A percentile compares a stretch with the other conserved stretches of the same genome.
phyloP scores from a whole-genome alignment of 306 rosid species.

The Oxytropis ochrocephala region DNA sequence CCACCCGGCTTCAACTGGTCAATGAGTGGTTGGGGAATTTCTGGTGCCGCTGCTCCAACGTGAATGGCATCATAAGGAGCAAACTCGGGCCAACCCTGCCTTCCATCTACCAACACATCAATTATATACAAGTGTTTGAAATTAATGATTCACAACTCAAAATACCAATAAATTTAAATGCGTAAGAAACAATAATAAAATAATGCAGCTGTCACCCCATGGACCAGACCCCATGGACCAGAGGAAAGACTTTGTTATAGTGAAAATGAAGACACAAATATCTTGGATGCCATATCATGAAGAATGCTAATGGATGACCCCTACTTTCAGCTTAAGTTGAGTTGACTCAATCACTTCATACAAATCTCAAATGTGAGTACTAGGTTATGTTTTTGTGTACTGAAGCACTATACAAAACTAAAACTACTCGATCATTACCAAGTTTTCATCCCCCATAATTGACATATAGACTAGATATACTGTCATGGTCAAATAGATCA shows the following conservation, averaged over 20 bases:
- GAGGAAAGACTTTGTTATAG: not conserved
- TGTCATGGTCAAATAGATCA: not conserved
- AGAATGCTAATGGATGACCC: slow-evolving; percentile 4
- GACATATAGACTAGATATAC: not conserved
- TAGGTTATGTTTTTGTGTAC: not conserved
- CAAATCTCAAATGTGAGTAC: not conserved
- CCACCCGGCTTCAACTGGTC: slow-evolving; percentile 96
- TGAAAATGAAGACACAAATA: slow-evolving; percentile 9
- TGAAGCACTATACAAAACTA: not conserved
- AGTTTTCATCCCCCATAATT: not conserved
- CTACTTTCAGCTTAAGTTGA: not conserved
- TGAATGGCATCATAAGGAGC: slow-evolving; percentile 95
- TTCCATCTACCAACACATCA: slow-evolving; percentile 58
- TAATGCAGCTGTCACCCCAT: not conserved
- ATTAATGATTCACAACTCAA: not conserved
- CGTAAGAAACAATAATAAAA: not conserved
- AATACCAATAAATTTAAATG: not conserved
- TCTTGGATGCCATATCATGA: not conserved
- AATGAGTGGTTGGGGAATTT: slow-evolving; percentile 74
- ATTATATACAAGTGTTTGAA: not conserved
- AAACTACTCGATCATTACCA: not conserved
- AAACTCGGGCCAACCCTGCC: slow-evolving; percentile 79
- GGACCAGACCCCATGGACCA: no score
- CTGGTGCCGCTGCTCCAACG: slow-evolving; percentile 92
- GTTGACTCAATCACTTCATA: not conserved